Evolutionary conservation across 495 filamentous ascomycete species (phyloP).

Genomic region (Venustampulla echinocandica): DNA sequence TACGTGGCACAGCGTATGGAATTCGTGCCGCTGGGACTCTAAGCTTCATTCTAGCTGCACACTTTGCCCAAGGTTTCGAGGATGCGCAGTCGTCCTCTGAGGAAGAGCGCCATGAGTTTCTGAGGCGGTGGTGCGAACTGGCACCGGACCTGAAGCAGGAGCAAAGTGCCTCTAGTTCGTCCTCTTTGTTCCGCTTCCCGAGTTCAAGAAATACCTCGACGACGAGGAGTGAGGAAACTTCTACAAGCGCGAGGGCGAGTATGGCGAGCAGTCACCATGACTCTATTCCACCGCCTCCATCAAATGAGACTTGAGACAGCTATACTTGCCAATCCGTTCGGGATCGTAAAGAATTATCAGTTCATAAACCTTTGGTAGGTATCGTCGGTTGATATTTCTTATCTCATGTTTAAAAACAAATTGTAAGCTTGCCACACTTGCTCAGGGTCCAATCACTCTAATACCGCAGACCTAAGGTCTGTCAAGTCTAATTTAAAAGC

Average conservation of each 20-base stretch:
- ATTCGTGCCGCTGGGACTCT: slow-evolving; percentile 56
- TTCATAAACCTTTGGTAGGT: no score
- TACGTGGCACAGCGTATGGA: slow-evolving; percentile 57
- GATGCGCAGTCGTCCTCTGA: slow-evolving; percentile 39
- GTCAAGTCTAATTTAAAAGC: no score
- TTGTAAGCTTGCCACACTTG: no score
- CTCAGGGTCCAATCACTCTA: no score
- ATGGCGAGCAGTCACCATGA: slow-evolving; percentile 14
- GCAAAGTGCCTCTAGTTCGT: neutral
- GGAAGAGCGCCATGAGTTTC: slow-evolving; percentile 46
- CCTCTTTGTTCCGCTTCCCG: neutral
- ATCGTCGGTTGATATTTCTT: no score
- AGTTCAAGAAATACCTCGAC: neutral
- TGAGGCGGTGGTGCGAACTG: slow-evolving; percentile 44
- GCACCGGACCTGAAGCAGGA: neutral
- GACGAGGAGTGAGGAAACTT: neutral
- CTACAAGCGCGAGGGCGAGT: slow-evolving; percentile 17
- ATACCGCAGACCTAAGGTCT: no score
- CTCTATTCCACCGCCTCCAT: slow-evolving; percentile 12
- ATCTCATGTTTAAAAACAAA: no score
- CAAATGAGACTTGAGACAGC: slow-evolving; percentile 14
- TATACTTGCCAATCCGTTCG: no score
- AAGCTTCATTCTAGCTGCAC: slow-evolving; percentile 61
- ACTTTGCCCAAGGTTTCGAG: slow-evolving; percentile 59
- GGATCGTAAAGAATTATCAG: no score